phyloP scores from a whole-genome alignment of 2,329 filamentous ascomycete species.

The Calonectria pauciramosa region DNA sequence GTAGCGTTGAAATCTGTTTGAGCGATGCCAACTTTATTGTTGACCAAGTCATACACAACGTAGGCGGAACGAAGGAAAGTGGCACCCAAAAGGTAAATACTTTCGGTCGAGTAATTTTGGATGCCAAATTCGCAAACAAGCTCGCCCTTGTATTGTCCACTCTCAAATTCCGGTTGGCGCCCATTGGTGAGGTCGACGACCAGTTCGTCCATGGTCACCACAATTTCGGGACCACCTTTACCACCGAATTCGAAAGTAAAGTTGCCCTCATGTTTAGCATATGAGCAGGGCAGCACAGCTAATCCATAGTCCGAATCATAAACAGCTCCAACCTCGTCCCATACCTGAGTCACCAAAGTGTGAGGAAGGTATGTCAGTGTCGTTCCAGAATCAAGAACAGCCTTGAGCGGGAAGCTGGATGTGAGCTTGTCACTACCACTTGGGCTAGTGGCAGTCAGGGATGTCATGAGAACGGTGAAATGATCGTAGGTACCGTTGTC shows the following conservation, averaged over 20 bases:
- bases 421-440: slow-evolving; percentile 64
- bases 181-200: slow-evolving; percentile 62
- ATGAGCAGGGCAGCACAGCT: slow-evolving; percentile 65
- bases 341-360: slow-evolving; percentile 67
- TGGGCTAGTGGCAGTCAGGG: slow-evolving; percentile 61
- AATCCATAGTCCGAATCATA: slow-evolving; percentile 54
- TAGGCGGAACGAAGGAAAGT: slow-evolving; percentile 73
- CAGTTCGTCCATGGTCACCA: slow-evolving; percentile 68
- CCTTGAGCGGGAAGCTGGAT: slow-evolving; percentile 65
- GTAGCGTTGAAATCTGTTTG: slow-evolving; percentile 69
- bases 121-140: slow-evolving; percentile 69
- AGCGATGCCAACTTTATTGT: slow-evolving; percentile 69
- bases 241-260: slow-evolving; percentile 70
- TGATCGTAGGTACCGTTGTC: slow-evolving; percentile 58
- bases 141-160: slow-evolving; percentile 60
- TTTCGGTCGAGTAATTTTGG: slow-evolving; percentile 58
- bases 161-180: slow-evolving; percentile 51
- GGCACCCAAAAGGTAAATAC: slow-evolving; percentile 66
- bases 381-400: slow-evolving; percentile 82
- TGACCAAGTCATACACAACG: slow-evolving; percentile 71
- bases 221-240: slow-evolving; percentile 62
- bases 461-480: slow-evolving; percentile 64
- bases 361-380: slow-evolving; percentile 79
- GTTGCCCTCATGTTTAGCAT: slow-evolving; percentile 58
- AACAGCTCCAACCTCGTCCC: slow-evolving; percentile 67